Percentiles rank a stretch among this genome's conserved stretches.
Evolutionary conservation across 371 early-diverging fungal genomes (phyloP).

Genomic region (Coemansia sp.): DNA sequence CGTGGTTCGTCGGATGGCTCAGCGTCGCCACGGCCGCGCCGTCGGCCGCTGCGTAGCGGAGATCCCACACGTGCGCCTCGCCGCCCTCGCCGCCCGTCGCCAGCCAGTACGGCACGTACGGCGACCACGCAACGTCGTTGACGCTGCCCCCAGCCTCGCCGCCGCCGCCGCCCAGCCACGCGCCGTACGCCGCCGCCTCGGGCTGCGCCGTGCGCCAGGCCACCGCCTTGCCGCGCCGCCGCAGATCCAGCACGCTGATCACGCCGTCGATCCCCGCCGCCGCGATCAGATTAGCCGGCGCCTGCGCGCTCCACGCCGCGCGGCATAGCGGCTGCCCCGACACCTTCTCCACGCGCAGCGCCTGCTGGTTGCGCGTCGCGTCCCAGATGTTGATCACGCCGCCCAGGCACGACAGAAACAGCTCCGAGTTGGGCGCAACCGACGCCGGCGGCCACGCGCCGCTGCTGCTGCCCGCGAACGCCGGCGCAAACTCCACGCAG

Average conservation of each 20-base stretch:
- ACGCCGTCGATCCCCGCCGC: conserved; percentile 46
- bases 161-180: conserved; percentile 18
- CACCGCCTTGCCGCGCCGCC: conserved; percentile 48
- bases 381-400: conserved; percentile 53
- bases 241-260: conserved; percentile 47
- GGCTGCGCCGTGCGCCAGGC: conserved; percentile 44
- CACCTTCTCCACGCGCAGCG: conserved; percentile 47
- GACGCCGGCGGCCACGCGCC: conserved; percentile 34
- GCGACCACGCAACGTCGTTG: conserved; percentile 64
- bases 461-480: conserved; percentile 2
- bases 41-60: conserved; percentile 53
- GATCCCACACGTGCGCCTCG: conserved; percentile 73
- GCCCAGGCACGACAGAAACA: conserved; percentile 50
- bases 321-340: conserved; percentile 44
- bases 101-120: conserved; percentile 81
- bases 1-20: conserved; percentile 39
- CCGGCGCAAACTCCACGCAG: conserved; percentile 51
- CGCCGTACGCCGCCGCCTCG: not conserved
- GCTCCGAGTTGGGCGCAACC: conserved; percentile 14
- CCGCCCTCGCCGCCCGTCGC: conserved; percentile 70
- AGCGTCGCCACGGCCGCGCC: conserved; percentile 36
- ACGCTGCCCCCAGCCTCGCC: conserved; percentile 35
- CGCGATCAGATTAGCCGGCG: conserved; percentile 41
- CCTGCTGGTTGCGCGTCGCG: conserved; percentile 34
- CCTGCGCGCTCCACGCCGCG: conserved; percentile 49